A percentile compares a stretch with the other conserved stretches of the same genome.
These are phyloP conservation scores for Penicillium verrucosum DNA, from an alignment of 2,329 filamentous ascomycete genomes.

Conservation along the genomic window DNA sequence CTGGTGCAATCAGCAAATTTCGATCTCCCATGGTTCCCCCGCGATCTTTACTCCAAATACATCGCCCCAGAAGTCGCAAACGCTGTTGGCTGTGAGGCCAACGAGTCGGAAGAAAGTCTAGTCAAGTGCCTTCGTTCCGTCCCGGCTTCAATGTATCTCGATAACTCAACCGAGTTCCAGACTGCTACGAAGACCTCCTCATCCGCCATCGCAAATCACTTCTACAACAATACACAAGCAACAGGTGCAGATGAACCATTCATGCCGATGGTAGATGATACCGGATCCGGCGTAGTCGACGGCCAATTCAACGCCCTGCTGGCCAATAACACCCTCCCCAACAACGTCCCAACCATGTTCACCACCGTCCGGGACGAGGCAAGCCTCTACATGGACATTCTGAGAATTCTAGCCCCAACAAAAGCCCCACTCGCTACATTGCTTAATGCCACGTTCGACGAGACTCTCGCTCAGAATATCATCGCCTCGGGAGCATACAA, in stretches of 20 bases:
- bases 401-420: conserved; percentile 1
- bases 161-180: conserved; percentile 20
- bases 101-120: conserved; percentile 10
- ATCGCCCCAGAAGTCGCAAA: conserved; percentile 20
- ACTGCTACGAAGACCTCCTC: conserved; percentile 6
- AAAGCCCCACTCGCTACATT: conserved; percentile 14
- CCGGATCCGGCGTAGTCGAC: conserved; percentile 24
- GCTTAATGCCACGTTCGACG: conserved; percentile 14
- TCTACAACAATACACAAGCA: conserved; percentile 17
- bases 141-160: conserved; percentile 21
- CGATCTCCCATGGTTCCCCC: conserved; percentile 29
- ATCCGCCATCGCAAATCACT: conserved; percentile 10
- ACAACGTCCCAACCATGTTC: conserved; percentile 29
- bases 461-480: conserved; percentile 14
- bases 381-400: conserved; percentile 15
- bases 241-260: conserved; percentile 24
- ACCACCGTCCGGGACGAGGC: conserved; percentile 28
- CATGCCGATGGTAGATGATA: conserved; percentile 29
- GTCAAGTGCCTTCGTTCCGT: conserved; percentile 24
- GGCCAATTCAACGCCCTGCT: conserved; percentile 29
- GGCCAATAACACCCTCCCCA: conserved; percentile 17
- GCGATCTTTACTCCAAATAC: conserved; percentile 21
- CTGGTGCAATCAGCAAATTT: conserved; percentile 27
- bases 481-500: conserved; percentile 14
- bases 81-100: conserved; percentile 24